phyloP scores from a whole-genome alignment of 2,329 filamentous ascomycete species.

The Byssothecium circinans region DNA sequence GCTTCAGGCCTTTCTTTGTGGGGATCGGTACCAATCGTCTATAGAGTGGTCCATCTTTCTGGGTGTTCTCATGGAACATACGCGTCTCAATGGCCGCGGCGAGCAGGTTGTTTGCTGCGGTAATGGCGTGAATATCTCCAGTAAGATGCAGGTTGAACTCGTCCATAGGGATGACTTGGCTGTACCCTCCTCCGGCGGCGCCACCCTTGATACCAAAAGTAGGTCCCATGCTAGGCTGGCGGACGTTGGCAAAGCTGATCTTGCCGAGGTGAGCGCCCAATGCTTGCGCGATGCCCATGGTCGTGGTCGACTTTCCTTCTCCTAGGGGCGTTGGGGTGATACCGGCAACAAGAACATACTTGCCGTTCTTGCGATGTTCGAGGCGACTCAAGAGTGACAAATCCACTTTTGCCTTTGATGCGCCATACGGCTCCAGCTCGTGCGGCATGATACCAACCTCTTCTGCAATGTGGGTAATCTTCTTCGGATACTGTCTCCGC shows the following conservation, averaged over 20 bases:
- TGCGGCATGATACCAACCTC: conserved; percentile 87
- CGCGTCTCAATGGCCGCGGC: conserved; percentile 96
- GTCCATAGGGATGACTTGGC: conserved; percentile 99
- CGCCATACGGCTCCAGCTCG: conserved; percentile 91
- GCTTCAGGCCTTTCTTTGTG: conserved; percentile 77
- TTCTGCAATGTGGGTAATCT: conserved; percentile 78
- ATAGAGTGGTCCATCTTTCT: conserved; percentile 87
- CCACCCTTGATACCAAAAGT: conserved; percentile 99
- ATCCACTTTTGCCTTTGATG: conserved; percentile 95
- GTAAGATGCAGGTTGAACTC: conserved; percentile 99
- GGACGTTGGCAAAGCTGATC: conserved; percentile 92
- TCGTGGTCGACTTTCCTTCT: conserved; percentile 98
- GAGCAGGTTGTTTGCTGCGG: conserved; percentile 93
- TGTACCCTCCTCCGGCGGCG: conserved; percentile 95
- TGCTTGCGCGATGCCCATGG: conserved; percentile 91
- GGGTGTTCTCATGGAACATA: conserved; percentile 96
- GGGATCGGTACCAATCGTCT: conserved; percentile 75
- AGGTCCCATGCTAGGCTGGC: conserved; percentile 94
- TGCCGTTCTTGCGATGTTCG: conserved; percentile 82
- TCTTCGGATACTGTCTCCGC: conserved; percentile 85
- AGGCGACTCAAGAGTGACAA: conserved; percentile 79
- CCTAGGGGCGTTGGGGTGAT: conserved; percentile 96
- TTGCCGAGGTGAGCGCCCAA: conserved; percentile 85
- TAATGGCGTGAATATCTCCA: conserved; percentile 96
- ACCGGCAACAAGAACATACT: conserved; percentile 89